Evolutionary conservation across 2,329 filamentous ascomycete species (phyloP).

Genomic region (Xylaria sp.): DNA sequence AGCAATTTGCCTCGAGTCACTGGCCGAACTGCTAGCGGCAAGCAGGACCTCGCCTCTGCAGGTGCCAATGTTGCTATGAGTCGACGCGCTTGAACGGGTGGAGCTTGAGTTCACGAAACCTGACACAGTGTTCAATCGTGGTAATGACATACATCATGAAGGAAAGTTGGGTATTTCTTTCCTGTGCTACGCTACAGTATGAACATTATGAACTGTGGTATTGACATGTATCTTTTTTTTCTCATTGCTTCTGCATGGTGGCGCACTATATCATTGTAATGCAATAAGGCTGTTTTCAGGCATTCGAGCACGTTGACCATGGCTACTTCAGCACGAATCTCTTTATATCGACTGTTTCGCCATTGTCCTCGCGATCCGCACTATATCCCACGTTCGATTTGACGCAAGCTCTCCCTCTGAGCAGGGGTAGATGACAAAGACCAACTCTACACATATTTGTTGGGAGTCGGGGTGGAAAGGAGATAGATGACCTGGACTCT

Average conservation of each 20-base stretch:
- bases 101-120: not conserved
- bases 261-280: constrained; percentile 40
- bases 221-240: constrained; percentile 34
- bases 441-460: not conserved
- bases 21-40: constrained; percentile 66
- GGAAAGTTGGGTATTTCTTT: constrained; percentile 45
- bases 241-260: constrained; percentile 41
- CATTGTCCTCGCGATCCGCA: constrained; percentile 26
- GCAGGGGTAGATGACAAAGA: constrained; percentile 11
- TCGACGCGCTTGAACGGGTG: constrained; percentile 56
- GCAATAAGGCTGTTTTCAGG: constrained; percentile 34
- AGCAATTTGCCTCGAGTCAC: constrained; percentile 69
- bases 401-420: constrained; percentile 11
- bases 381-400: constrained; percentile 40
- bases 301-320: constrained; percentile 35
- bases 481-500: constrained; percentile 16
- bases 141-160: constrained; percentile 43
- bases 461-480: not conserved
- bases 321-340: constrained; percentile 23
- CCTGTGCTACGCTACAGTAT: constrained; percentile 38
- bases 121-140: constrained; percentile 28
- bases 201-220: constrained; percentile 36
- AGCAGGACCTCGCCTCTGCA: constrained; percentile 68
- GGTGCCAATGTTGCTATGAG: constrained; percentile 70
- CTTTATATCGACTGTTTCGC: constrained; percentile 29